Evolutionary conservation across 352 stramenopile genomes (phyloP).

Genomic region (Pythium monospermum): DNA sequence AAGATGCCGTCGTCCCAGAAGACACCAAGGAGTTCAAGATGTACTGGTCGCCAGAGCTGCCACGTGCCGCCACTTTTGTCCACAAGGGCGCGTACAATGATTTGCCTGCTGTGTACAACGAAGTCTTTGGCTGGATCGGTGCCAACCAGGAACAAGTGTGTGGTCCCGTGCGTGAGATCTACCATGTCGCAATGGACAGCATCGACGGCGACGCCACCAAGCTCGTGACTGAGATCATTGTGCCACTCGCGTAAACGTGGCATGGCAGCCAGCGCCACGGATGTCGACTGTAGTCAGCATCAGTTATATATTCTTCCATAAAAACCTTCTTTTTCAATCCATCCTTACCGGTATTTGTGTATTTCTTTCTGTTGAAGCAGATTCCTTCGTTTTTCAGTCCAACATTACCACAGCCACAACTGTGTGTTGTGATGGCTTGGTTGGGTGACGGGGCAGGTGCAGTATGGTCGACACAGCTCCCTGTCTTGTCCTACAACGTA

Average conservation of each 20-base stretch:
- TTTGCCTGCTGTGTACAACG: slow-evolving; percentile 25
- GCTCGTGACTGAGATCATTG: slow-evolving; percentile 17
- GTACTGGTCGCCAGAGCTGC: slow-evolving; percentile 16
- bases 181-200: slow-evolving; percentile 26
- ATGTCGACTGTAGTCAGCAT: too few relatives aligned
- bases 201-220: not conserved
- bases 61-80: slow-evolving; percentile 27
- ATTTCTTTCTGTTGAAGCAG: too few relatives aligned
- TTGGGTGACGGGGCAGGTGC: too few relatives aligned
- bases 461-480: too few relatives aligned
- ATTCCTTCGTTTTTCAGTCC: too few relatives aligned
- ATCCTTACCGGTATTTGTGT: too few relatives aligned
- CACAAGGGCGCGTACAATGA: slow-evolving; percentile 30
- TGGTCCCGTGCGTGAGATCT: slow-evolving; percentile 36
- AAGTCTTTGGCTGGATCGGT: slow-evolving; percentile 34
- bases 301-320: too few relatives aligned
- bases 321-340: too few relatives aligned
- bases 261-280: too few relatives aligned
- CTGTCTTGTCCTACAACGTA: too few relatives aligned
- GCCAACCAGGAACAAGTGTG: slow-evolving; percentile 23
- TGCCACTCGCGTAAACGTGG: slow-evolving; percentile 5
- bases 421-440: too few relatives aligned
- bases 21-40: slow-evolving; percentile 20
- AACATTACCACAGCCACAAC: too few relatives aligned
- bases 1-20: slow-evolving; percentile 15